Evolutionary conservation across 2,329 filamentous ascomycete genomes (phyloP), one percentile per base, ranked within the genome.

Genomic region (Clarireedia homoeocarpa): DNA sequence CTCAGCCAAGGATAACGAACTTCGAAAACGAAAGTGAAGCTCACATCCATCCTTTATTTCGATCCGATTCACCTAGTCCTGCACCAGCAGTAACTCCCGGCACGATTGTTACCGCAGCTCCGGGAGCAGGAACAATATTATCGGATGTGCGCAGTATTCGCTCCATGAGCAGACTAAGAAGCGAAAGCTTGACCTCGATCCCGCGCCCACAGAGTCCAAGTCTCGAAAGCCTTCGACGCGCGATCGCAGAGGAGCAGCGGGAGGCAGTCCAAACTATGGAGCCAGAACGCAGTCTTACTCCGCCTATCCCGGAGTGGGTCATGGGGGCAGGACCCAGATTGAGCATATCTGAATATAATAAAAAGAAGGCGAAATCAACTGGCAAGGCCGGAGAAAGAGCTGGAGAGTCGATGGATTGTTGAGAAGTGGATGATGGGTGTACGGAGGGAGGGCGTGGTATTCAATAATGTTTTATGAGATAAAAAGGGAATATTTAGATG

Each of bases 41-140:
- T 3, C 82, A 90, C 66, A 90, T 91, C 47, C 88, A 91, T 68
- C 88, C 88, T 7, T 77, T 91, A 3, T 91, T 91, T 73, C 79
- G 88, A 58, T 84, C 84, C 5, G 85, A 89, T 66, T 87, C 83
- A 42, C 85, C 85, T 0, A 78, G 76, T 1, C 85, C 86, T 6
- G 83, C 86, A 1, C 81, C 86, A 0, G 71, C 81, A 5, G 77
- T 79, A 1, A 87, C 85, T 0, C 83, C 85, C 0, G 85, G 86
- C 0, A 91, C 88, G 0, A 77, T 85, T 15, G 85, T 91, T 49
- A 75, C 83, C 10, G 88, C 86, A 0, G 84, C 86, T 2, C 86
- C 86, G 0, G 79, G 84, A 42, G 84, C 83, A 3, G 86, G 83
- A 4, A 80, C 84, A 61, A 72, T 86, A 17, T 80, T 90, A 45